Evolutionary conservation across 306 rosid species (phyloP).

Genomic region (Senna tora): DNA sequence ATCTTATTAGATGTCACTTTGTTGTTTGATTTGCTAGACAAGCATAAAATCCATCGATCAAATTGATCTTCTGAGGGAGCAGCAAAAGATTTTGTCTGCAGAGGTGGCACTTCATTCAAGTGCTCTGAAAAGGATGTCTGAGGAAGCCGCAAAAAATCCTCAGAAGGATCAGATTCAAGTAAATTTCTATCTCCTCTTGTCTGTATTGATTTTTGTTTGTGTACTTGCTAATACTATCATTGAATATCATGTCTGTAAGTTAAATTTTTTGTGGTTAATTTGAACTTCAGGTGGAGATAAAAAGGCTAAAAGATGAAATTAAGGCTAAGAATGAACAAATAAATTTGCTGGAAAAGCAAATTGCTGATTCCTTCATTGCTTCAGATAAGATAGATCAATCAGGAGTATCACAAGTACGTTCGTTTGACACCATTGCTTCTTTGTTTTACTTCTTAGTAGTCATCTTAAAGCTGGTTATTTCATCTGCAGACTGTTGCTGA

Average conservation of each 20-base stretch:
- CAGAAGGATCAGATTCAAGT: slow-evolving; percentile 74
- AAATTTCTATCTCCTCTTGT: slow-evolving; percentile 44
- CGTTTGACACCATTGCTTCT: slow-evolving; percentile 31
- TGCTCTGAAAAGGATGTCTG: slow-evolving; percentile 85
- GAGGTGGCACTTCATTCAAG: slow-evolving; percentile 95
- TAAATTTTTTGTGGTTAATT: slow-evolving; percentile 35
- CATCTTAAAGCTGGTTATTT: slow-evolving; percentile 44
- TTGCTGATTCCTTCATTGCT: slow-evolving; percentile 55
- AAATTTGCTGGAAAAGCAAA: slow-evolving; percentile 78
- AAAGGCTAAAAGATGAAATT: slow-evolving; percentile 77
- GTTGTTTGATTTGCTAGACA: slow-evolving; percentile 52
- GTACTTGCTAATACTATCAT: slow-evolving; percentile 11
- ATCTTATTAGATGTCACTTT: slow-evolving; percentile 35
- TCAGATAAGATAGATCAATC: slow-evolving; percentile 63
- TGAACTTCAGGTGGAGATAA: slow-evolving; percentile 63
- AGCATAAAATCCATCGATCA: slow-evolving; percentile 79
- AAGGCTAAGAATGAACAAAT: slow-evolving; percentile 75
- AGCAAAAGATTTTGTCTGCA: slow-evolving; percentile 82
- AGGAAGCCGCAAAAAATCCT: slow-evolving; percentile 76
- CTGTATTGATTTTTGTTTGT: slow-evolving; percentile 3
- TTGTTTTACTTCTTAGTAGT: slow-evolving; percentile 38
- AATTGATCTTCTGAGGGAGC: slow-evolving; percentile 92
- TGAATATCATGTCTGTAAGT: slow-evolving; percentile 39
- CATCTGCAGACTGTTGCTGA: slow-evolving; percentile 75
- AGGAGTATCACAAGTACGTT: slow-evolving; percentile 73